A percentile compares a stretch with the other conserved stretches of the same genome.
These are phyloP conservation scores for Leishmania mexicana DNA, from an alignment of 208 protist species.

Conservation along the genomic window DNA sequence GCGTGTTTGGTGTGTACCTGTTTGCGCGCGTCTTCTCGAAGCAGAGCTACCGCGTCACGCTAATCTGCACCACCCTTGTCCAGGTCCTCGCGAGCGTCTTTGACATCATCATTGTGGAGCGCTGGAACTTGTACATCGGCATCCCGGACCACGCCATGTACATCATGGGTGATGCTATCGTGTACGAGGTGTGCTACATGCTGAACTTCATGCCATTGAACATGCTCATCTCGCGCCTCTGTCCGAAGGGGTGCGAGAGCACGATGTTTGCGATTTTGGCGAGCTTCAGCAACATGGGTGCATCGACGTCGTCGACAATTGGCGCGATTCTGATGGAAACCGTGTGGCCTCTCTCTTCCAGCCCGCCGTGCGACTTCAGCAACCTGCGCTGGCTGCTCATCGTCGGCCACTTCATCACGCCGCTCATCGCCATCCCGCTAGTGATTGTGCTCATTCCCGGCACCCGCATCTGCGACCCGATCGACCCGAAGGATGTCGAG, in stretches of 20 bases:
- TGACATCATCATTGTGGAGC: conserved; percentile 69
- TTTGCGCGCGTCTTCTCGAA: conserved; percentile 48
- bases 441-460: conserved; percentile 66
- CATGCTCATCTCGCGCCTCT: conserved; percentile 79
- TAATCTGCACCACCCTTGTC: conserved; percentile 48
- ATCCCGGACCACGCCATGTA: conserved; percentile 47
- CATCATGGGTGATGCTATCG: conserved; percentile 32
- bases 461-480: conserved; percentile 55
- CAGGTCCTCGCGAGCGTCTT: conserved; percentile 52
- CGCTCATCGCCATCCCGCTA: conserved; percentile 51
- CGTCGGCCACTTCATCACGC: conserved; percentile 46
- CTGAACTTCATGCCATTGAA: conserved; percentile 70
- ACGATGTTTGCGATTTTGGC: conserved; percentile 52
- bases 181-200: conserved; percentile 60
- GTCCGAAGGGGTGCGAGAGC: conserved; percentile 41
- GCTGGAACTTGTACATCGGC: conserved; percentile 49
- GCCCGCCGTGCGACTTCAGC: conserved; percentile 61
- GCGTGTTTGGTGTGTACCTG: conserved; percentile 40
- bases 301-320: conserved; percentile 39
- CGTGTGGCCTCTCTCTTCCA: conserved; percentile 40
- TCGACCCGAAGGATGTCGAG: conserved; percentile 39
- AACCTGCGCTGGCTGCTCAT: conserved; percentile 61
- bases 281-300: conserved; percentile 71
- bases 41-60: conserved; percentile 46
- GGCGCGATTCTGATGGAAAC: conserved; percentile 56